Evolutionary conservation across 495 filamentous ascomycete species (phyloP), one percentile per base, ranked within the genome.

Genomic region (Penicillium malachiteum): DNA sequence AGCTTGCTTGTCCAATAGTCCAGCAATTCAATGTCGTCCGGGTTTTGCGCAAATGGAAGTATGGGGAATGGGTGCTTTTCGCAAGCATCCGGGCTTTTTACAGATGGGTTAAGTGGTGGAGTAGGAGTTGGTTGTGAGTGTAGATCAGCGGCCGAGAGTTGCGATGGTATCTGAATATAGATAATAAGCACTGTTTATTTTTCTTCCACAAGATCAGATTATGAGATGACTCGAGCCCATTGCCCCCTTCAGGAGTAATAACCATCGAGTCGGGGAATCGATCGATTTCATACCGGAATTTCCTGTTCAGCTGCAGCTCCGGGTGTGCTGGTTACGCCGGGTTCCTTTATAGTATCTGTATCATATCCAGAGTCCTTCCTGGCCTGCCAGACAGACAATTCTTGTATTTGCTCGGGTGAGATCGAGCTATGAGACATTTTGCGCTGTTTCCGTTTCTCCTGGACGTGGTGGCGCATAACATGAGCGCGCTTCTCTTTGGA

Each of bases 401-500:
- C 67, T 32, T 62, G 57, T 5, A 52, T 42, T 14, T 57, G 63
- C 11, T 55, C 60, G 0, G 49, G 18, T 3, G 63, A 63, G 17
- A 62, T 55, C 32, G 49, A 60, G 30, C 58, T 59, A 44, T 55
- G 56, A 1, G 64, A 65, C 42, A 59, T 48, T 55, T 70, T 72
- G 43, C 65, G 71, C 50, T 75, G 72, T 47, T 64, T 75, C 14
- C 66, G 60, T 57, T 77, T 78, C 54, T 76, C 68, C 53, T 77
- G 74, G 30, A 77, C 73, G 63, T 78, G 75, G 42, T 78, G 72
- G n/a, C 74, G 71, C 75, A 78, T 78, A 11, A 78, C 75, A 67
- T 78, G 75, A 13, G 75, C 72, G 47, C 75, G 69, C 49, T 77
- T 77, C 52, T 77, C 75, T 26, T 74, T 69, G 9, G 75, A 76